A percentile compares a stretch with the other conserved stretches of the same genome.
Conservation (phyloP, 192 early-diverging fungal species). For the Globomyces pollinis-pini region DNA sequence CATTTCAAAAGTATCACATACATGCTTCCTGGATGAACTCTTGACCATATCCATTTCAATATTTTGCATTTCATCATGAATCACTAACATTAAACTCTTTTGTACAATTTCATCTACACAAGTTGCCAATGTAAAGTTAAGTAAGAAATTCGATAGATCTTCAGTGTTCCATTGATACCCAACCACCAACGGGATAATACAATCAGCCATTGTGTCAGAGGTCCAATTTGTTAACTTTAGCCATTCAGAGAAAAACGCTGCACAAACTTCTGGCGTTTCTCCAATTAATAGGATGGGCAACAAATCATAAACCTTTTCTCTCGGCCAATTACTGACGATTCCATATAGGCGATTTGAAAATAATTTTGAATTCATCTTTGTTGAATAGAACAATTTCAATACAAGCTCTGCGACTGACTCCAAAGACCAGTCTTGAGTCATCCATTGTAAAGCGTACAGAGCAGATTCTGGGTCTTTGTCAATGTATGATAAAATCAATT, state of each 20-base stretch:
- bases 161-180: neutral
- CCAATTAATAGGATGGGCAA: slow-evolving; percentile 22
- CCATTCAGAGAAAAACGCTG: slow-evolving; percentile 18
- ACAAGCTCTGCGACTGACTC: slow-evolving; percentile 18
- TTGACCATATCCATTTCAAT: neutral
- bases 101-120: neutral
- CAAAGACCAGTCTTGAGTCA: slow-evolving; percentile 12
- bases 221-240: neutral
- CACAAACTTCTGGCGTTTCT: slow-evolving; percentile 3
- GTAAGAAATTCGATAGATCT: neutral
- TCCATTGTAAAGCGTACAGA: slow-evolving; percentile 16
- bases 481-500: slow-evolving; percentile 2
- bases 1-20: slow-evolving; percentile 9
- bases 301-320: slow-evolving; percentile 12
- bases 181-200: neutral
- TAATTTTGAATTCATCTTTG: neutral
- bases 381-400: slow-evolving; percentile 23
- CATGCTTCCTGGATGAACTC: neutral
- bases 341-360: slow-evolving; percentile 11
- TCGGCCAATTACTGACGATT: slow-evolving; percentile 2
- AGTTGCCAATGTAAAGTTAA: neutral
- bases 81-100: neutral
- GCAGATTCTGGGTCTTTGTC: slow-evolving; percentile 4
- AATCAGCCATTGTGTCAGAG: neutral
- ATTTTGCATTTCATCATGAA: slow-evolving; percentile 7